phyloP scores from a whole-genome alignment of 2,329 filamentous ascomycete genomes.

The Xylariaceae sp. region DNA sequence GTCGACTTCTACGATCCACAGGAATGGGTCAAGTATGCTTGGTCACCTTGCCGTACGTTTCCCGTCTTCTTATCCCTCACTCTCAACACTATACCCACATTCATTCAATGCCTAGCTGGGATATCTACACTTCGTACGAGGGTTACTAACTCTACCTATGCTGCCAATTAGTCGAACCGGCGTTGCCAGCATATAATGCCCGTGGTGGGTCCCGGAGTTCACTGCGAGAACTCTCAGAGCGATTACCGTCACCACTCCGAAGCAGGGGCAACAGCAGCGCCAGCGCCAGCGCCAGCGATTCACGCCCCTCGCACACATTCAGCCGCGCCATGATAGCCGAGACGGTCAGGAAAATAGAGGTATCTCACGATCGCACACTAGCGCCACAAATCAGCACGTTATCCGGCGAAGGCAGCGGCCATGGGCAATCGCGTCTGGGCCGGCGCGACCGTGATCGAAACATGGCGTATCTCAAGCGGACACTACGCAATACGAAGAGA shows the following conservation, averaged over 20 bases:
- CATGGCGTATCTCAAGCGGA: constrained; percentile 65
- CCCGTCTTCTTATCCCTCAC: neutral
- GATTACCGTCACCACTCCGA: constrained; percentile 41
- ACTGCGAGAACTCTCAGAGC: constrained; percentile 42
- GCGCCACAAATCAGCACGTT: constrained; percentile 43
- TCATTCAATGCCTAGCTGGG: too few species aligned
- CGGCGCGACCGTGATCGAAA: constrained; percentile 47
- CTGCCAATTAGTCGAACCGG: constrained; percentile 42
- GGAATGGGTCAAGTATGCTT: constrained; percentile 71
- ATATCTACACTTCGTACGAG: neutral
- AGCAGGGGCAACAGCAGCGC: constrained; percentile 39
- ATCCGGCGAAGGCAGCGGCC: constrained; percentile 26
- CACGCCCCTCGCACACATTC: constrained; percentile 18
- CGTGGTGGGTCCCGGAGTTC: constrained; percentile 38
- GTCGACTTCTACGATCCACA: constrained; percentile 79
- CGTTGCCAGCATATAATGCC: constrained; percentile 53
- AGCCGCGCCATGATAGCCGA: constrained; percentile 24
- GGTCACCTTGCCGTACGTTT: constrained; percentile 62
- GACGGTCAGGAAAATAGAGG: constrained; percentile 28
- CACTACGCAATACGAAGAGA: constrained; percentile 60
- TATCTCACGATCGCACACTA: constrained; percentile 35
- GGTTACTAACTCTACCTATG: neutral
- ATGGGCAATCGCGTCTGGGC: constrained; percentile 23
- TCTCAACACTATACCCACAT: neutral
- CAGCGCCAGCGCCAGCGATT: constrained; percentile 16